Base-by-base conservation (phyloP, 2,329 filamentous ascomycete species). In the Cyphellophora attinorum region DNA sequence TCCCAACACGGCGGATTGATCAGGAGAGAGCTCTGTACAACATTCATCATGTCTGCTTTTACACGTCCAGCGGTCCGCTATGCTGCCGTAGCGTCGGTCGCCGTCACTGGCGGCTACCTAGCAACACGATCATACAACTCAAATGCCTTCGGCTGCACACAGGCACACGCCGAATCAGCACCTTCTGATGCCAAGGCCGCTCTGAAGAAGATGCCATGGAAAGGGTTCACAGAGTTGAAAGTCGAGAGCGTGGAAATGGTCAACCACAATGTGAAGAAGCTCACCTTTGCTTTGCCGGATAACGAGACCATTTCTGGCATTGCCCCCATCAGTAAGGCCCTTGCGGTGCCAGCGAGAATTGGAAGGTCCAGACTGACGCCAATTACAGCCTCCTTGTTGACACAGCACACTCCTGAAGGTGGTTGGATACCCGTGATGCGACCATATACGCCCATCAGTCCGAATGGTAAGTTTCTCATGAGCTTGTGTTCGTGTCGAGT, bases 371-470 rank as follows among this genome's bases (percentile, higher is more conserved):
- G n/a, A n/a, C n/a, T n/a, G n/a, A n/a, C n/a, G n/a, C n/a, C n/a
- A n/a, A n/a, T n/a, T n/a, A 13, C 34, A 69, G 67, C 60, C 57
- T 67, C 79, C 3, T 58, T 83, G 2, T 60, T 83, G 23, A 77
- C 76, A 1, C 52, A 74, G 25, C 69, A 76, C 2, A 72, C 71
- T 44, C 76, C 78, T 0, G 55, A 67, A 8, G 74, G 72, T 5
- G 54, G 62, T 31, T 72, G 66, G 61, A 50, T 76, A 3, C 79
- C 79, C 0, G 70, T 72, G 2, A 54, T 78, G 8, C 63, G 79
- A 27, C 79, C 79, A 0, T 83, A 84, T 46, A 82, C 78, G 0
- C 79, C 79, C 0, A 61, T 80, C 33, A 75, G 64, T 42, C 55
- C 65, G 27, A 57, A 65, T 11, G 59, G 71, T 72, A 56, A 28